Conservation (phyloP, 2,329 filamentous ascomycete genomes). For the Clonostachys solani region DNA sequence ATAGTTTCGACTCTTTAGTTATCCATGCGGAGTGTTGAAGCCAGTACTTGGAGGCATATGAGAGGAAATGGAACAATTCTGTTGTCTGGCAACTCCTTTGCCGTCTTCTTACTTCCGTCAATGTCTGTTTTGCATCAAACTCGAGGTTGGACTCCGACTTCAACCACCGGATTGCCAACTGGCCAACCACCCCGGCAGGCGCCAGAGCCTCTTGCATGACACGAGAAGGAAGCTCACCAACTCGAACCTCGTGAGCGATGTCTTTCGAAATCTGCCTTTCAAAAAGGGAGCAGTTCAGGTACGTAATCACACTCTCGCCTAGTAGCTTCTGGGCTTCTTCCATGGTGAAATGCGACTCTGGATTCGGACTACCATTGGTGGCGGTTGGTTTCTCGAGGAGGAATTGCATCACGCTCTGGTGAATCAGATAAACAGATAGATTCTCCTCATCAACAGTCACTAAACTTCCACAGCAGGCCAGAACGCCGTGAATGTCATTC, state of each 20-base stretch:
- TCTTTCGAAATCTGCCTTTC: not conserved
- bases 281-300: not conserved
- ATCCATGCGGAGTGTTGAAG: not conserved
- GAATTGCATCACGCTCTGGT: constrained; percentile 28
- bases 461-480: constrained; percentile 25
- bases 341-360: not conserved
- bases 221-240: not conserved
- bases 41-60: not conserved
- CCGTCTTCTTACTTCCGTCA: not conserved
- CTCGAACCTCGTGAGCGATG: not conserved
- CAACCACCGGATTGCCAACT: not conserved
- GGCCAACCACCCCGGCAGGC: not conserved
- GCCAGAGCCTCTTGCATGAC: not conserved
- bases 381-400: constrained; percentile 10
- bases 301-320: not conserved
- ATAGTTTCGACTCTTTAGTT: not conserved
- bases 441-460: constrained; percentile 26
- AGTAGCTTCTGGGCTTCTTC: not conserved
- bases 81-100: not conserved
- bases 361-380: constrained; percentile 1
- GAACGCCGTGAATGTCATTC: constrained; percentile 13
- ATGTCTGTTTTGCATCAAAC: not conserved
- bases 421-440: constrained; percentile 19
- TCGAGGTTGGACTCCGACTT: not conserved
- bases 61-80: not conserved